Conservation (phyloP, 139 green algal genomes). For the Picochlorum sp. region DNA sequence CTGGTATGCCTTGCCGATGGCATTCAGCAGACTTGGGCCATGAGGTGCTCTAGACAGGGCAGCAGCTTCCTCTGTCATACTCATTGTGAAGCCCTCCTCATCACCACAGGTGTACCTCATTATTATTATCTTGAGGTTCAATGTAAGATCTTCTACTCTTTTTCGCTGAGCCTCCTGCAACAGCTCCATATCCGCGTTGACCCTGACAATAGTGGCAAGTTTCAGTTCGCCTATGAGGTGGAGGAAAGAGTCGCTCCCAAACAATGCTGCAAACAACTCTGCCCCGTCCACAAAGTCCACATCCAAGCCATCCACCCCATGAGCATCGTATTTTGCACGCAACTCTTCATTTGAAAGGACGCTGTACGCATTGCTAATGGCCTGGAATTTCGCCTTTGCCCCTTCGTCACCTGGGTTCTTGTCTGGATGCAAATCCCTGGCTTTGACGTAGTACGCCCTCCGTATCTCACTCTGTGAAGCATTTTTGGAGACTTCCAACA, state of each 20-base stretch:
- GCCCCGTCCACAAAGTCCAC: slow-evolving; percentile 72
- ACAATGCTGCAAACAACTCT: slow-evolving; percentile 78
- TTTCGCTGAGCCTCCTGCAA: slow-evolving; percentile 24
- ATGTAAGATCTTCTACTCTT: slow-evolving; percentile 49
- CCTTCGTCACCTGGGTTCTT: slow-evolving; percentile 79
- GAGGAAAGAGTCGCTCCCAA: slow-evolving; percentile 73
- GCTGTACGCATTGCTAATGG: slow-evolving; percentile 49
- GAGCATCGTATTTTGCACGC: slow-evolving; percentile 62
- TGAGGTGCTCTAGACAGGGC: slow-evolving; percentile 62
- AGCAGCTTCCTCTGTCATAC: slow-evolving; percentile 49
- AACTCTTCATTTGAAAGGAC: slow-evolving; percentile 72
- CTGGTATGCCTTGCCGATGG: slow-evolving; percentile 76
- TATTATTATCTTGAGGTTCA: slow-evolving; percentile 59
- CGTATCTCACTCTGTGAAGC: slow-evolving; percentile 67
- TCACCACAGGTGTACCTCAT: slow-evolving; percentile 59
- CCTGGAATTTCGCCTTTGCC: slow-evolving; percentile 82
- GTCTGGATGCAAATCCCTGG: slow-evolving; percentile 65
- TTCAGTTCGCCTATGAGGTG: slow-evolving; percentile 73
- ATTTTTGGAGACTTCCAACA: slow-evolving; percentile 54
- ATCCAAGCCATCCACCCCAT: slow-evolving; percentile 62
- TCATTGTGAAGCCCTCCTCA: slow-evolving; percentile 22
- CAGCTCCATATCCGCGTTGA: slow-evolving; percentile 25
- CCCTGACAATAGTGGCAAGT: slow-evolving; percentile 45
- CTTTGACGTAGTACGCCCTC: slow-evolving; percentile 84
- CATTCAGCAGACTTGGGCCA: slow-evolving; percentile 70